phyloP scores from a whole-genome alignment of 179 eudicot genomes.

The Spinacia oleracea region DNA sequence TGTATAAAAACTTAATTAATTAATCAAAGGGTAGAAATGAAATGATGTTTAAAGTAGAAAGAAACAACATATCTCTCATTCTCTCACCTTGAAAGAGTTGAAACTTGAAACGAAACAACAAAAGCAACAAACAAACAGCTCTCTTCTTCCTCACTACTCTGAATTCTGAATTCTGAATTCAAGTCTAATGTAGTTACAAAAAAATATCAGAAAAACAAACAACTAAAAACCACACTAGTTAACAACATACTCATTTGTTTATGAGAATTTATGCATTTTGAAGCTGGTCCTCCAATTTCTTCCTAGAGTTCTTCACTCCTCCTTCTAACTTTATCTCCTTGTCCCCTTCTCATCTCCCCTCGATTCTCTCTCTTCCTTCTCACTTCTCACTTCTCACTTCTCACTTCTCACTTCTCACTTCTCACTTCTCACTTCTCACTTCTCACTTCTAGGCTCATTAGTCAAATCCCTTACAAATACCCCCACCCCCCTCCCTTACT shows the following conservation, averaged over 20 bases:
- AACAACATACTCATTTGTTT: no score
- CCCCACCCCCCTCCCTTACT: no score
- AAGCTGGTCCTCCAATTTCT: not conserved
- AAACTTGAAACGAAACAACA: constrained; percentile 23
- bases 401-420: constrained; percentile 1
- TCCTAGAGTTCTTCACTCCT: constrained; percentile 26
- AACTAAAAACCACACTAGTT: not conserved
- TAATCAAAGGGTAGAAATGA: no score
- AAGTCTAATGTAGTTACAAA: not conserved
- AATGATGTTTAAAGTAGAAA: no score
- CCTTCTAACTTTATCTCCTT: constrained; percentile 20
- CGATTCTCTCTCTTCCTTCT: constrained; percentile 25
- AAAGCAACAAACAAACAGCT: constrained; percentile 28
- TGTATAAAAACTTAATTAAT: no score
- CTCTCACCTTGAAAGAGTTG: not conserved
- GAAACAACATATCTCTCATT: not conserved
- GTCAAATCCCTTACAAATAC: not conserved
- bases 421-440: constrained; percentile 22
- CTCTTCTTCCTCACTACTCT: not conserved
- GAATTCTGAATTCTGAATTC: not conserved
- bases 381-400: constrained; percentile 21
- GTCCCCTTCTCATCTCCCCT: constrained; percentile 24
- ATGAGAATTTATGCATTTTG: no score
- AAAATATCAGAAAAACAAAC: not conserved
- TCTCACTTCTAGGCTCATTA: not conserved